A percentile compares a stretch with the other conserved stretches of the same genome.
Evolutionary conservation across 2,329 filamentous ascomycete genomes (phyloP).

Genomic region (Microdochium trichocladiopsis): DNA sequence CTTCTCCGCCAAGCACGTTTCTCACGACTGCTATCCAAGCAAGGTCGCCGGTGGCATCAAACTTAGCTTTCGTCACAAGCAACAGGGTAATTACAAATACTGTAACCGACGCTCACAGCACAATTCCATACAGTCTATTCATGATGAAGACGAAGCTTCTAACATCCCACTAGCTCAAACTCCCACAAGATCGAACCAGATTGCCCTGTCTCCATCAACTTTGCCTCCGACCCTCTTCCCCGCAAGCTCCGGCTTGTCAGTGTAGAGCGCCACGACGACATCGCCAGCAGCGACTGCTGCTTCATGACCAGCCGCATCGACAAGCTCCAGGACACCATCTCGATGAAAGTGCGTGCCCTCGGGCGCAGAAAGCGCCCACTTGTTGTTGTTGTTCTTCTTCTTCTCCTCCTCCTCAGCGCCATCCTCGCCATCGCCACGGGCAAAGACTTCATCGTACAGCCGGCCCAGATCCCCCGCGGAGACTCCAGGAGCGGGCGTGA

Average conservation of each 20-base stretch:
- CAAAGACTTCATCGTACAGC: not conserved
- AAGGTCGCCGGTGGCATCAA: no score
- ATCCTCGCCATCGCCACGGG: not conserved
- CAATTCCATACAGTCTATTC: not conserved
- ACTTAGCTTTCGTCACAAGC: no score
- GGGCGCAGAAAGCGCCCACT: not conserved
- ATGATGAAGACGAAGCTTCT: not conserved
- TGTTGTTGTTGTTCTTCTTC: no score
- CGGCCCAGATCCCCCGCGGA: not conserved
- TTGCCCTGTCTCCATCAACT: not conserved
- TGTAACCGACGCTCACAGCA: not conserved
- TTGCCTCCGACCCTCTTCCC: not conserved
- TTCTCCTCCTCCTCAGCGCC: not conserved
- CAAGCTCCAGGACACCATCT: not conserved
- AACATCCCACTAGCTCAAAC: not conserved
- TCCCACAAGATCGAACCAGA: not conserved
- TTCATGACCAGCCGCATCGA: no score
- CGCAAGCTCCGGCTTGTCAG: not conserved
- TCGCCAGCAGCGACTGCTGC: not conserved
- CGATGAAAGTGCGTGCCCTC: not conserved
- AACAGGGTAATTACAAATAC: not conserved
- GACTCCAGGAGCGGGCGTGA: conserved; percentile 20
- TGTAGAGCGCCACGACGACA: not conserved
- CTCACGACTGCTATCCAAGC: no score
- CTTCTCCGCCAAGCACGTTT: no score